phyloP scores from a whole-genome alignment of 148 eudicot genomes.

The Euryodendron excelsum region DNA sequence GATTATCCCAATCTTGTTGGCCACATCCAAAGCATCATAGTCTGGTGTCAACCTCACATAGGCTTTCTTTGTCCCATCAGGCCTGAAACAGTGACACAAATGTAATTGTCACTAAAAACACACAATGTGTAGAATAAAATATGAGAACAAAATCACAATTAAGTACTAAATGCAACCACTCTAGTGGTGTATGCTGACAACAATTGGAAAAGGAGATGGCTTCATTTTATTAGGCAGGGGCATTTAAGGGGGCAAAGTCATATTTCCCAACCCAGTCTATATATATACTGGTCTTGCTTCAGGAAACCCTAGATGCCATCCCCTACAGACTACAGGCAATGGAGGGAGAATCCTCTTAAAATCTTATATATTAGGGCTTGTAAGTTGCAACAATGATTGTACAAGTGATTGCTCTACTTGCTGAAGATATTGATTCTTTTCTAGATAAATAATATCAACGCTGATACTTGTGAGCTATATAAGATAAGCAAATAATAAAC shows the following conservation, averaged over 20 bases:
- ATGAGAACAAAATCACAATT: neutral
- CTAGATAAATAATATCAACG: neutral
- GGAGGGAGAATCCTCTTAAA: too few relatives aligned
- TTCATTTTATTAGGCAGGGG: neutral
- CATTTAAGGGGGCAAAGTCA: neutral
- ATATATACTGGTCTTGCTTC: neutral
- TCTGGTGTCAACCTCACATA: constrained; percentile 73
- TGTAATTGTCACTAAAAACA: too few relatives aligned
- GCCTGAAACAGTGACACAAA: constrained; percentile 15
- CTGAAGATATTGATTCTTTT: neutral
- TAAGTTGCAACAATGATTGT: neutral
- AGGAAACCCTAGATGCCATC: neutral
- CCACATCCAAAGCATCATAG: constrained; percentile 71
- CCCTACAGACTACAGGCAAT: too few relatives aligned
- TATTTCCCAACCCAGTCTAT: neutral
- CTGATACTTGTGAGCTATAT: neutral
- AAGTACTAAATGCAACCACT: neutral
- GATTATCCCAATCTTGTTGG: constrained; percentile 77
- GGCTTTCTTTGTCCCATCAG: constrained; percentile 72
- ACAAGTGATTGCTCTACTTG: neutral
- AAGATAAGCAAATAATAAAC: neutral
- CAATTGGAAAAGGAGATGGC: neutral
- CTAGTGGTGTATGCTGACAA: too few relatives aligned
- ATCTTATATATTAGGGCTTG: too few relatives aligned
- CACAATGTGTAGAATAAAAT: neutral